A percentile compares a stretch with the other conserved stretches of the same genome.
Evolutionary conservation across 2,329 filamentous ascomycete species (phyloP).

Genomic region (Dryadomyces sulphureus): DNA sequence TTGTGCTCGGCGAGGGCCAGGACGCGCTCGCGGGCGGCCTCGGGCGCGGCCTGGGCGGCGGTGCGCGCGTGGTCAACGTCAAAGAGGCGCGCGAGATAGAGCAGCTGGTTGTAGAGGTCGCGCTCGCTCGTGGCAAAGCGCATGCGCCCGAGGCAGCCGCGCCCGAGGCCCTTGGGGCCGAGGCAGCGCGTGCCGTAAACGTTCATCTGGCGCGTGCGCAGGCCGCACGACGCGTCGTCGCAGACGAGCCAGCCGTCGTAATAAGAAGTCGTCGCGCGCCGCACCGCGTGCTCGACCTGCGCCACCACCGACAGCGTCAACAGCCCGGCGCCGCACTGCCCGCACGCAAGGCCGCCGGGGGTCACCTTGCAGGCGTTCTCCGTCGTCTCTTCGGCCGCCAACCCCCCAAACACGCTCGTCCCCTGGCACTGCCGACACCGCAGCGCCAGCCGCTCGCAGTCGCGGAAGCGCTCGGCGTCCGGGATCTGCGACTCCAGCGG

Average conservation of each 20-base stretch:
- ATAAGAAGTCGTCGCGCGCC: constrained; percentile 64
- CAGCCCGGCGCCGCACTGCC: constrained; percentile 50
- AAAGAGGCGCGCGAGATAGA: constrained; percentile 76
- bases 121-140: constrained; percentile 77
- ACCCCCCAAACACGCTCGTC: constrained; percentile 60
- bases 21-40: constrained; percentile 43
- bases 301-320: constrained; percentile 62
- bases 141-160: constrained; percentile 79
- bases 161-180: constrained; percentile 70
- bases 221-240: constrained; percentile 75
- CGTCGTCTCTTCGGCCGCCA: constrained; percentile 26
- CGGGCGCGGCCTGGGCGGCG: constrained; percentile 16
- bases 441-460: constrained; percentile 61
- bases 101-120: constrained; percentile 83
- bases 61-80: constrained; percentile 70
- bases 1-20: constrained; percentile 69
- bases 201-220: constrained; percentile 77
- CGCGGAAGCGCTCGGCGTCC: constrained; percentile 75
- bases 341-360: constrained; percentile 61
- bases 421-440: constrained; percentile 71
- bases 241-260: constrained; percentile 89
- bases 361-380: constrained; percentile 33
- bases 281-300: constrained; percentile 75
- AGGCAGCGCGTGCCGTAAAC: constrained; percentile 87
- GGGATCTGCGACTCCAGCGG: constrained; percentile 90